Evolutionary conservation across 2,329 filamentous ascomycete species (phyloP).

Genomic region (Grosmannia penicillata): DNA sequence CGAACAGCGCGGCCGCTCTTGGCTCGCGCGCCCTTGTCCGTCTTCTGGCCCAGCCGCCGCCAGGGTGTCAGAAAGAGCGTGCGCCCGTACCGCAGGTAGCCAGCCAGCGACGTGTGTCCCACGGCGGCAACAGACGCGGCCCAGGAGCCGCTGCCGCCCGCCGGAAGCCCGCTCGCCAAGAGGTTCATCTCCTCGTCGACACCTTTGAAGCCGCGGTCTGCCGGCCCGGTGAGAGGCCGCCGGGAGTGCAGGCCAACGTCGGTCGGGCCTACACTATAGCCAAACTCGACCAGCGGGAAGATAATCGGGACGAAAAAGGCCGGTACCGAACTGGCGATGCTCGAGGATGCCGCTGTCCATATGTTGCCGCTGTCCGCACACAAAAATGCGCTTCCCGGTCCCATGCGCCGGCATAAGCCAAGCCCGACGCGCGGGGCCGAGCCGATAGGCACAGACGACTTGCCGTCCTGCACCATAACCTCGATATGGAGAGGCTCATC

Average conservation of each 20-base stretch:
- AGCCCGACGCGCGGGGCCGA: conserved; percentile 11
- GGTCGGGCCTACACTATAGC: conserved; percentile 20
- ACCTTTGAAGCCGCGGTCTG: conserved; percentile 20
- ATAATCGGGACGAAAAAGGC: conserved; percentile 7
- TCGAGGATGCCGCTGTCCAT: conserved; percentile 15
- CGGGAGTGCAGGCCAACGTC: conserved; percentile 18
- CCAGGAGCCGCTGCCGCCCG: conserved; percentile 20
- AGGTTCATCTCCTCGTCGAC: conserved; percentile 20
- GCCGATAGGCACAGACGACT: background rate
- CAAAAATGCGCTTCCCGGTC: conserved; percentile 20
- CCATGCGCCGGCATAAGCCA: conserved; percentile 9
- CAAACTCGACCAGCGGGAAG: conserved; percentile 25
- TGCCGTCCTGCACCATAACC: conserved; percentile 12
- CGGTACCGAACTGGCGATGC: background rate
- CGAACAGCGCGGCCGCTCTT: conserved; percentile 14
- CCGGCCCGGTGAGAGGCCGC: conserved; percentile 17
- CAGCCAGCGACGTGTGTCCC: conserved; percentile 15
- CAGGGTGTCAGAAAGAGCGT: conserved; percentile 17
- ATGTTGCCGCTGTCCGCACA: conserved; percentile 25
- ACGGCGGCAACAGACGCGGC: conserved; percentile 22
- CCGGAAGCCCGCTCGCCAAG: background rate
- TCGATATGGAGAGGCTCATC: conserved; percentile 21
- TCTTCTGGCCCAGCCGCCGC: conserved; percentile 1
- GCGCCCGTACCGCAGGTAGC: conserved; percentile 22
- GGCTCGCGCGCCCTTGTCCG: background rate